These are phyloP conservation scores for Monascus purpureus DNA, from an alignment of 495 filamentous ascomycete genomes.

Conservation along the genomic window DNA sequence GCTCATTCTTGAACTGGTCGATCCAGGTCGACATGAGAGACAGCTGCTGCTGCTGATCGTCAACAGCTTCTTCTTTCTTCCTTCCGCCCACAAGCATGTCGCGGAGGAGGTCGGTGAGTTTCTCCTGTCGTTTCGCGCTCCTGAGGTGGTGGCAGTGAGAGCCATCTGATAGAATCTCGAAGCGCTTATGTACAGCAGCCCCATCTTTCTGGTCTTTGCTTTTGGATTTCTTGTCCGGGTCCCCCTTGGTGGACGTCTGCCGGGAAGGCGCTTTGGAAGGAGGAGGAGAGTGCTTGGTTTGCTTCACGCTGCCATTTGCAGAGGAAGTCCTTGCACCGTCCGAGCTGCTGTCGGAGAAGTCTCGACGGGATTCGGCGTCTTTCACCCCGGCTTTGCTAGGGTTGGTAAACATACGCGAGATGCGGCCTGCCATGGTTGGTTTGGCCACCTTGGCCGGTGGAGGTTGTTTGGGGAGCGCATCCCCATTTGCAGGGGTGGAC, in stretches of 20 bases:
- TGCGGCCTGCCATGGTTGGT: constrained; percentile 41
- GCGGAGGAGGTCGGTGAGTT: constrained; percentile 81
- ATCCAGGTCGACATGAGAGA: constrained; percentile 94
- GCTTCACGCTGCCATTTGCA: constrained; percentile 18
- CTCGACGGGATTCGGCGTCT: constrained; percentile 18
- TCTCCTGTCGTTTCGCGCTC: constrained; percentile 82
- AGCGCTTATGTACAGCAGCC: constrained; percentile 35
- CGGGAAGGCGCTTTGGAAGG: constrained; percentile 25
- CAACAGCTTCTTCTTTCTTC: constrained; percentile 48
- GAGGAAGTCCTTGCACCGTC: constrained; percentile 17
- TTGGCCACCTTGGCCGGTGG: constrained; percentile 26
- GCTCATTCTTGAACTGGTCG: constrained; percentile 80
- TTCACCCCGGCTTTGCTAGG: constrained; percentile 20
- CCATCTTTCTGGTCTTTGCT: constrained; percentile 31
- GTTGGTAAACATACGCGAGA: constrained; percentile 47
- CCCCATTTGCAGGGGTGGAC: constrained; percentile 24
- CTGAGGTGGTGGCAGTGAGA: constrained; percentile 79
- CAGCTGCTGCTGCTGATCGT: constrained; percentile 74
- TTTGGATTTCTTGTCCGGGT: constrained; percentile 21
- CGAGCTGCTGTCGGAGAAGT: constrained; percentile 30
- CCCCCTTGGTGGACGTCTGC: constrained; percentile 29
- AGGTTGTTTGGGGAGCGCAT: constrained; percentile 17
- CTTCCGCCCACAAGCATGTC: constrained; percentile 64
- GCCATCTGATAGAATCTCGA: constrained; percentile 40
- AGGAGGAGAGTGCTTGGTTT: constrained; percentile 4